Percentiles rank a stretch among this genome's conserved stretches.
phyloP scores from a whole-genome alignment of 768 basidiomycete genomes.

The Boletus rex-veris region DNA sequence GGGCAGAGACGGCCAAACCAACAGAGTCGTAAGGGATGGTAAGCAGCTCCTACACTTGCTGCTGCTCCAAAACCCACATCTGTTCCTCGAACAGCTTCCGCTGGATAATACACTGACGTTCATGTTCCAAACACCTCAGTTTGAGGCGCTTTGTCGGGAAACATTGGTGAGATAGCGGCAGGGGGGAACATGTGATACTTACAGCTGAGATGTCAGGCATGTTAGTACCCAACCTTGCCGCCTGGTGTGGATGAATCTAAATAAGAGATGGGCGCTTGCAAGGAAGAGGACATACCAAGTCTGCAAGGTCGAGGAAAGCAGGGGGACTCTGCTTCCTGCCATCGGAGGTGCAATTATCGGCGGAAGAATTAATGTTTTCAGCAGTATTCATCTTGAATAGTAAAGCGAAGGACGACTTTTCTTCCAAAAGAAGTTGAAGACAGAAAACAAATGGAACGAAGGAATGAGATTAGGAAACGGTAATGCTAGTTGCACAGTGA shows the following conservation, averaged over 20 bases:
- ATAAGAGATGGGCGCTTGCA: conserved; percentile 6
- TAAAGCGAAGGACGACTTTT: conserved; percentile 40
- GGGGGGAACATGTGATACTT: conserved; percentile 32
- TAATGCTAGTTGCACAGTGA: conserved; percentile 66
- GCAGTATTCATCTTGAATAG: conserved; percentile 60
- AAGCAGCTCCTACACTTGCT: conserved; percentile 84
- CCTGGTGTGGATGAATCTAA: conserved; percentile 38
- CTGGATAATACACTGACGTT: conserved; percentile 82
- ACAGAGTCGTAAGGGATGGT: conserved; percentile 65
- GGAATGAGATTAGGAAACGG: conserved; percentile 49
- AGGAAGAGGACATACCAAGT: conserved; percentile 62
- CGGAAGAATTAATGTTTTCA: conserved; percentile 69
- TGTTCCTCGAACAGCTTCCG: conserved; percentile 94
- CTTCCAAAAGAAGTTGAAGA: conserved; percentile 46
- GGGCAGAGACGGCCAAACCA: conserved; percentile 78
- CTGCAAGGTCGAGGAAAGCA: conserved; percentile 90
- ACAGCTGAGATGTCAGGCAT: conserved; percentile 85
- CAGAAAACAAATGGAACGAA: conserved; percentile 50
- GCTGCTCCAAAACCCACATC: conserved; percentile 89
- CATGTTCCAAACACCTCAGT: conserved; percentile 81
- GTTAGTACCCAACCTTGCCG: conserved; percentile 81
- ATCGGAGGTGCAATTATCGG: conserved; percentile 67
- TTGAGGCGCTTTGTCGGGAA: conserved; percentile 65
- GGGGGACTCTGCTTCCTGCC: conserved; percentile 85
- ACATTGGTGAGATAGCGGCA: conserved; percentile 3